Evolutionary conservation across 2,329 filamentous ascomycete species (phyloP).

Genomic region (Curvularia sp.): DNA sequence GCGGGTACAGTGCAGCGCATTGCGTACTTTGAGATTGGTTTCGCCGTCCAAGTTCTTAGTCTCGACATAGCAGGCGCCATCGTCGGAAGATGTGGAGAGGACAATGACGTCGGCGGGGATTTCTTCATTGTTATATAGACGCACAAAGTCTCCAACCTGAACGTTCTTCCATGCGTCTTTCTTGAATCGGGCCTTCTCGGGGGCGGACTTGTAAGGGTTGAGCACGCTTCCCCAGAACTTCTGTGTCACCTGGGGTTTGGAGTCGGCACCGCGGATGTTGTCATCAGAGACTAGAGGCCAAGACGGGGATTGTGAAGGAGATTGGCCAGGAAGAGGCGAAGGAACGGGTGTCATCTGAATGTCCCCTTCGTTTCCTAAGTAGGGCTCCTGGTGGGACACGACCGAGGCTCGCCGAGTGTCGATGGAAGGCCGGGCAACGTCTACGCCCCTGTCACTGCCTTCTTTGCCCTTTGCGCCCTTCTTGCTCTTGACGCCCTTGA

Average conservation of each 20-base stretch:
- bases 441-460: slow-evolving; percentile 57
- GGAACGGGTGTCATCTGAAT: slow-evolving; percentile 97
- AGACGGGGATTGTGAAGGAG: slow-evolving; percentile 36
- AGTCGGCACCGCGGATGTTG: slow-evolving; percentile 35
- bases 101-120: slow-evolving; percentile 93
- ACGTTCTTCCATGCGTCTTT: slow-evolving; percentile 95
- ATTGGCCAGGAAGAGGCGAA: slow-evolving; percentile 70
- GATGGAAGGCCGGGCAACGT: slow-evolving; percentile 70
- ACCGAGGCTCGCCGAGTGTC: slow-evolving; percentile 68
- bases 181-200: slow-evolving; percentile 83
- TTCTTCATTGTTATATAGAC: slow-evolving; percentile 95
- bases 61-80: slow-evolving; percentile 96
- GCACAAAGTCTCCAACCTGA: slow-evolving; percentile 93
- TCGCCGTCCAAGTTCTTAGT: slow-evolving; percentile 98
- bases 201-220: slow-evolving; percentile 69
- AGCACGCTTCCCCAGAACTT: slow-evolving; percentile 73
- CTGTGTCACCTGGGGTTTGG: slow-evolving; percentile 43
- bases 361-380: slow-evolving; percentile 63
- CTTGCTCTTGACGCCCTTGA: slow-evolving; percentile 53
- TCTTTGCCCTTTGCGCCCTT: slow-evolving; percentile 47
- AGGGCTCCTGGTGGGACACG: slow-evolving; percentile 60
- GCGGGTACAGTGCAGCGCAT: slow-evolving; percentile 84
- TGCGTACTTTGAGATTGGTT: slow-evolving; percentile 94
- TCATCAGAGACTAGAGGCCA: slow-evolving; percentile 39
- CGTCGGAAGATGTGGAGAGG: slow-evolving; percentile 88